Conservation (phyloP, 2,329 filamentous ascomycete species). For the Trichoderma arundinaceum region DNA sequence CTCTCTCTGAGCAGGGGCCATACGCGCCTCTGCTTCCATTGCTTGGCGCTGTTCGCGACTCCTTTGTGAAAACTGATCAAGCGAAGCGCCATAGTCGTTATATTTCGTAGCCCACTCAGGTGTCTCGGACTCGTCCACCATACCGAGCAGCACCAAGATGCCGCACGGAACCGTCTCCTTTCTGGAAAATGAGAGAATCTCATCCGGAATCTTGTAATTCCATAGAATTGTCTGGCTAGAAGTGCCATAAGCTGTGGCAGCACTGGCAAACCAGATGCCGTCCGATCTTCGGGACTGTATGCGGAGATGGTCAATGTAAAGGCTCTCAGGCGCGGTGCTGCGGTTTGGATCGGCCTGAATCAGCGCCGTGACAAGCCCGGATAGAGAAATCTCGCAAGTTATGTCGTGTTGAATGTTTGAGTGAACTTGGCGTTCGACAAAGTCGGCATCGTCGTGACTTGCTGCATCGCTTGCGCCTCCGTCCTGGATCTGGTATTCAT, state of each 20-base stretch:
- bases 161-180: constrained; percentile 63
- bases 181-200: constrained; percentile 56
- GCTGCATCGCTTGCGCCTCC: constrained; percentile 10
- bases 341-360: constrained; percentile 44
- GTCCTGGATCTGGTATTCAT: constrained; percentile 20
- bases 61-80: constrained; percentile 45
- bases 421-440: constrained; percentile 43
- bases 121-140: constrained; percentile 57
- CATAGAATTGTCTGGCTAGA: constrained; percentile 62
- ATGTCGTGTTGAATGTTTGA: constrained; percentile 43
- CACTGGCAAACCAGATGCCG: constrained; percentile 63
- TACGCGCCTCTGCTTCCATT: constrained; percentile 50
- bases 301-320: constrained; percentile 56
- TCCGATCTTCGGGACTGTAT: constrained; percentile 43
- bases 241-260: constrained; percentile 61
- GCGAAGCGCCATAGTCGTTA: constrained; percentile 44
- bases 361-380: constrained; percentile 55
- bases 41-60: constrained; percentile 50
- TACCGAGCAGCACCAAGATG: constrained; percentile 59
- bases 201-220: constrained; percentile 64
- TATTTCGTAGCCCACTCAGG: constrained; percentile 60
- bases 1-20: constrained; percentile 51
- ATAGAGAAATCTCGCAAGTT: constrained; percentile 55
- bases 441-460: constrained; percentile 42
- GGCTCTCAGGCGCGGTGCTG: constrained; percentile 43